A percentile compares a stretch with the other conserved stretches of the same genome.
phyloP scores from a whole-genome alignment of 352 stramenopile genomes.

The Globisporangium paddicum region DNA sequence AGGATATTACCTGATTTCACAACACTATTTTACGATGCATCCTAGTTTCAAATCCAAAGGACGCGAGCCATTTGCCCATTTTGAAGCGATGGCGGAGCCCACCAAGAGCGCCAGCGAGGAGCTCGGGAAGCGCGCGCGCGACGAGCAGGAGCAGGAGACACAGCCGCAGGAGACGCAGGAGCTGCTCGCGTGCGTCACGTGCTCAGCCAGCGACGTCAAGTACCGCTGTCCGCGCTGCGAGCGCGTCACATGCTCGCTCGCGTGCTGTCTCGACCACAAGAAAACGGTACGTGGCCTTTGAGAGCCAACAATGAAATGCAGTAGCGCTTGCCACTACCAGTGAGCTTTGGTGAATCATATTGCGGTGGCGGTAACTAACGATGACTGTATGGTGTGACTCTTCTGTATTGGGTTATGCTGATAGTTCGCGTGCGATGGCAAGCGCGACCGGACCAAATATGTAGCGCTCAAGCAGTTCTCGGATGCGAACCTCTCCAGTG shows the following conservation, averaged over 20 bases:
- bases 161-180: conserved; percentile 13
- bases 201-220: conserved; percentile 53
- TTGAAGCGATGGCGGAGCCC: conserved; percentile 9
- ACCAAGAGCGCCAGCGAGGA: background rate
- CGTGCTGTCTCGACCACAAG: conserved; percentile 79
- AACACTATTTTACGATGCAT: too few relatives aligned
- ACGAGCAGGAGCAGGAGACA: conserved; percentile 1
- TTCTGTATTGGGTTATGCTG: too few relatives aligned
- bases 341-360: background rate
- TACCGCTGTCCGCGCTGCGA: conserved; percentile 85
- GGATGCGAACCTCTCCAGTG: conserved; percentile 73
- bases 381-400: background rate
- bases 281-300: conserved; percentile 31
- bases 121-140: conserved; percentile 28
- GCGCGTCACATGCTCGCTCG: conserved; percentile 76
- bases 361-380: too few relatives aligned
- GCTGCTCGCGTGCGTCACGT: conserved; percentile 36
- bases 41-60: conserved; percentile 10
- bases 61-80: conserved; percentile 9
- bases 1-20: too few relatives aligned
- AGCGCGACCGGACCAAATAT: conserved; percentile 82
- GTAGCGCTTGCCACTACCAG: background rate
- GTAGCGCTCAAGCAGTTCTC: conserved; percentile 67
- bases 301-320: background rate
- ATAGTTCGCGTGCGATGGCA: conserved; percentile 75